These are phyloP conservation scores for Fusarium kyushuense DNA, from an alignment of 2,329 filamentous ascomycete genomes.

Conservation along the genomic window DNA sequence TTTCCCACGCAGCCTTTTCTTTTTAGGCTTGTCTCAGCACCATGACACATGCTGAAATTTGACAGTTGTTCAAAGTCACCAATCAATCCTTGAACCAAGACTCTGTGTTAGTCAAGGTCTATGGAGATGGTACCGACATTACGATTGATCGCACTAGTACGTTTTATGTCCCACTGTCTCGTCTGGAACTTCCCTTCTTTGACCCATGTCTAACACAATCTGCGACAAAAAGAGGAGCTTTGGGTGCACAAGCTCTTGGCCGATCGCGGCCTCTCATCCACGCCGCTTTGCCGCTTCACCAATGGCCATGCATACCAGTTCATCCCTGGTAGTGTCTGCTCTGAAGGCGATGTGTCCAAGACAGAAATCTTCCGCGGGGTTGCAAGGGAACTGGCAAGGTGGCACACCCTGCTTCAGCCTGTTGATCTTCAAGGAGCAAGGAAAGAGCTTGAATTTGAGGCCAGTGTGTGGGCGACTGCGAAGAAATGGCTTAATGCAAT, in stretches of 20 bases:
- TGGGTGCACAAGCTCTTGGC: slow-evolving; percentile 36
- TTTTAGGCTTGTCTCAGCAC: not conserved
- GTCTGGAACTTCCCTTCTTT: slow-evolving; percentile 8
- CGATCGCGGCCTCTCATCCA: slow-evolving; percentile 32
- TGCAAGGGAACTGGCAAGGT: slow-evolving; percentile 37
- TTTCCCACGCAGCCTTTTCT: too few relatives aligned
- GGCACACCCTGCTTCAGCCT: slow-evolving; percentile 32
- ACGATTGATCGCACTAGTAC: slow-evolving; percentile 41
- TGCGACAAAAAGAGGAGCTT: slow-evolving; percentile 38
- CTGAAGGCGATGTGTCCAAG: slow-evolving; percentile 30
- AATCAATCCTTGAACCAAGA: not conserved
- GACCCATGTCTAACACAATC: slow-evolving; percentile 21
- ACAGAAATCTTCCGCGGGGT: slow-evolving; percentile 33
- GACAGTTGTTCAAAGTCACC: slow-evolving; percentile 39
- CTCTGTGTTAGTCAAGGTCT: slow-evolving; percentile 38
- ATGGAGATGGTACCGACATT: slow-evolving; percentile 41
- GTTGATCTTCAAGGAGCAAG: not conserved
- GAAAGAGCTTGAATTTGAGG: slow-evolving; percentile 16
- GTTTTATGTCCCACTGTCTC: slow-evolving; percentile 17
- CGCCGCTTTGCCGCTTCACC: slow-evolving; percentile 35
- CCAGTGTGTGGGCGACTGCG: slow-evolving; percentile 40
- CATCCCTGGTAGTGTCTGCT: slow-evolving; percentile 31
- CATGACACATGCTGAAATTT: slow-evolving; percentile 7
- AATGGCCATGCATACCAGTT: slow-evolving; percentile 43
- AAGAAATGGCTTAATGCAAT: slow-evolving; percentile 41